A percentile compares a stretch with the other conserved stretches of the same genome.
Evolutionary conservation across 2,329 filamentous ascomycete genomes (phyloP).

Genomic region (Paramyrothecium sp.): DNA sequence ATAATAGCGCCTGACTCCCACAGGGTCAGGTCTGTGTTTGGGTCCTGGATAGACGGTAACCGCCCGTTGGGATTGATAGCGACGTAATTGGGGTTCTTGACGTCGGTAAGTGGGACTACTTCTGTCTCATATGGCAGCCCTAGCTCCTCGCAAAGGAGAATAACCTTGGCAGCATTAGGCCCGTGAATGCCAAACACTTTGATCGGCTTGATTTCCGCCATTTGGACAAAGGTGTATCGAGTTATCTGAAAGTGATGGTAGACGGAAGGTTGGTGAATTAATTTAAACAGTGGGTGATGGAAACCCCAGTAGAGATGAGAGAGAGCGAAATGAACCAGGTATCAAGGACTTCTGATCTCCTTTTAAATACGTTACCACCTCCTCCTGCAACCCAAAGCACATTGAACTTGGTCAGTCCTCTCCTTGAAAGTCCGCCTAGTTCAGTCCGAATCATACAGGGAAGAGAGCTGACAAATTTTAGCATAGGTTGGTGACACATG

Average conservation of each 20-base stretch:
- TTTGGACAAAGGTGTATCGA: not conserved
- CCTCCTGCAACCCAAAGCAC: not conserved
- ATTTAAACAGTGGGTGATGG: not conserved
- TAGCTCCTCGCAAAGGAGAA: conserved; percentile 16
- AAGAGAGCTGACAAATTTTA: not conserved
- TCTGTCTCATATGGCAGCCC: conserved; percentile 16
- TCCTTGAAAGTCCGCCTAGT: not conserved
- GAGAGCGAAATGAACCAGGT: not conserved
- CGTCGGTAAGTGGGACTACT: conserved; percentile 12
- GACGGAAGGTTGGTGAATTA: not conserved
- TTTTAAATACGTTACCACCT: not conserved
- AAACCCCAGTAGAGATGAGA: not conserved
- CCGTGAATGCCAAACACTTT: not conserved
- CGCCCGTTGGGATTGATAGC: conserved; percentile 15
- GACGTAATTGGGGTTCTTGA: conserved; percentile 17
- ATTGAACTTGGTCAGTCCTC: not conserved
- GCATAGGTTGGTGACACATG: not conserved
- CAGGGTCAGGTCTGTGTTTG: conserved; percentile 14
- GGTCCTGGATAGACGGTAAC: conserved; percentile 13
- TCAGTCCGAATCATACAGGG: not conserved
- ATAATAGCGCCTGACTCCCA: conserved; percentile 20
- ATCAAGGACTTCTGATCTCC: not conserved
- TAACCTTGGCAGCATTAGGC: conserved; percentile 9
- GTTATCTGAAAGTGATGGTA: not conserved
- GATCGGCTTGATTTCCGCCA: not conserved